phyloP scores from a whole-genome alignment of 225 moss, liverwort and hornwort species.

The Thuidium tamariscinum region DNA sequence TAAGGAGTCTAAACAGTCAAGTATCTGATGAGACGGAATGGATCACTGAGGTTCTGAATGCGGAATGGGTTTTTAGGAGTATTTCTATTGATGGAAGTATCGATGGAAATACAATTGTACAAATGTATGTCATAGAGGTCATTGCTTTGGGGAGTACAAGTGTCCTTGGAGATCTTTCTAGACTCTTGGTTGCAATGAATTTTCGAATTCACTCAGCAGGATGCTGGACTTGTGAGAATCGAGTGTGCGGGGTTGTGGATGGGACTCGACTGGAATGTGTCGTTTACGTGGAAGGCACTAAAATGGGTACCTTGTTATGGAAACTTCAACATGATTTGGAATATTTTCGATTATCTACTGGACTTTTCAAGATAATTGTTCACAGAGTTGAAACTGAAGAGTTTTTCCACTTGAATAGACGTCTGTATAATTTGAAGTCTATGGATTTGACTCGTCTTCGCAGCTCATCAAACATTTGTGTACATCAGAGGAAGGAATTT shows the following conservation, averaged over 20 bases:
- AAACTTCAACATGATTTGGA: neutral
- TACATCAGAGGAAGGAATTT: too few relatives aligned
- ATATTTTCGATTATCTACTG: rapidly evolving
- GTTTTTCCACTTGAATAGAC: neutral
- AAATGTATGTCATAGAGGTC: neutral
- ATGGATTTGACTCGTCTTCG: rapidly evolving
- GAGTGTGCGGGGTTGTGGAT: too few relatives aligned
- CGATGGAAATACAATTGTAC: slow-evolving; percentile 15
- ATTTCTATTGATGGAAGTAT: too few relatives aligned
- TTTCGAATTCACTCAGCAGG: slow-evolving; percentile 48
- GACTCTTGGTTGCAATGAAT: slow-evolving; percentile 19
- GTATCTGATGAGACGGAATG: rapidly evolving
- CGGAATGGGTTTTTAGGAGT: slow-evolving; percentile 10
- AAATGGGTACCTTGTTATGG: neutral
- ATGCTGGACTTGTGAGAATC: slow-evolving; percentile 53
- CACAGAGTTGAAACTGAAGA: neutral
- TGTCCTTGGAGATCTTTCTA: slow-evolving; percentile 32
- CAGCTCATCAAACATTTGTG: neutral
- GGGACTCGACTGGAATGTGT: too few relatives aligned
- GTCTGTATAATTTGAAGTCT: too few relatives aligned
- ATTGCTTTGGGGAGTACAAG: neutral
- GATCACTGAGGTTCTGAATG: neutral
- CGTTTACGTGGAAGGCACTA: slow-evolving; percentile 13
- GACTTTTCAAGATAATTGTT: neutral
- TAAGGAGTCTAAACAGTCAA: neutral